These are phyloP conservation scores for Nepenthes mirabilis DNA, from an alignment of 148 eudicot species.

Conservation along the genomic window DNA sequence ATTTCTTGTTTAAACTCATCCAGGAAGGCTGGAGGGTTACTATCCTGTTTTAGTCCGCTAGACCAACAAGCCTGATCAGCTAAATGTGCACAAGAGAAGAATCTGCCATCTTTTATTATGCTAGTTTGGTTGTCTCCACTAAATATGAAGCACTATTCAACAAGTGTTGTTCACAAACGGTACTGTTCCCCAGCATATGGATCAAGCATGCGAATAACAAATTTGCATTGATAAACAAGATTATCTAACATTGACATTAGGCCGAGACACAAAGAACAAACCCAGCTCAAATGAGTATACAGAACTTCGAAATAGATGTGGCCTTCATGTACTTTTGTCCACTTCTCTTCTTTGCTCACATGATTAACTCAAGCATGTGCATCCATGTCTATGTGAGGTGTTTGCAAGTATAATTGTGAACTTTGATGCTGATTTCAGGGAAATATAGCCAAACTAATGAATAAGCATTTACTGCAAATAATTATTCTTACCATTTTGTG, in stretches of 20 bases:
- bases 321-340: too few species aligned
- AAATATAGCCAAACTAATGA: not conserved
- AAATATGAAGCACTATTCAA: too few species aligned
- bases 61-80: too few species aligned
- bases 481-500: slow-evolving; percentile 27
- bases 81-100: too few species aligned
- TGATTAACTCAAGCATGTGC: not conserved
- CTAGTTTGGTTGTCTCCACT: too few species aligned
- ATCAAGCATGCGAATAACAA: not conserved
- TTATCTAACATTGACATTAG: not conserved
- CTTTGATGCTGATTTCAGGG: not conserved
- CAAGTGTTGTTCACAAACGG: too few species aligned
- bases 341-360: too few species aligned
- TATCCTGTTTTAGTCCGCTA: too few species aligned
- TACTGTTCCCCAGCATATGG: not conserved
- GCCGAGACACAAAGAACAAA: not conserved
- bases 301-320: too few species aligned
- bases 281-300: too few species aligned
- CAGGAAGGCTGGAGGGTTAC: not conserved
- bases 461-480: not conserved
- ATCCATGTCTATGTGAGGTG: not conserved
- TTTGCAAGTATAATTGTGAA: too few species aligned
- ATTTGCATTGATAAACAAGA: not conserved
- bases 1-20: not conserved
- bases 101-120: too few species aligned